A percentile compares a stretch with the other conserved stretches of the same genome.
Evolutionary conservation across 345 rosid genomes (phyloP).

Genomic region (Cochlearia excelsa): DNA sequence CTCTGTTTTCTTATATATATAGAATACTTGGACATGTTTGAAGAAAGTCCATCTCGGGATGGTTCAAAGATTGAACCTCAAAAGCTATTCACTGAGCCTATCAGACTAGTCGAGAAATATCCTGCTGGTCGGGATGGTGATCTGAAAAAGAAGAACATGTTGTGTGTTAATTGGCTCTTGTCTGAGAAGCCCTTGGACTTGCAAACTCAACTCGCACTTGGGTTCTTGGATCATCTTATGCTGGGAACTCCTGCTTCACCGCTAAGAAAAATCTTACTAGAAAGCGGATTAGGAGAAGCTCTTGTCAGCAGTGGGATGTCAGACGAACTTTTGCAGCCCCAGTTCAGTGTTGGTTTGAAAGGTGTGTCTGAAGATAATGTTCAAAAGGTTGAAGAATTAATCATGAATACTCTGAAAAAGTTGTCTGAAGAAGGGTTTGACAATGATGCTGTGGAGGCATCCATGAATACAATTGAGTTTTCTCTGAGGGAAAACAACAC

Average conservation of each 20-base stretch:
- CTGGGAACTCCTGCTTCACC: slow-evolving; percentile 98
- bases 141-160: slow-evolving; percentile 87
- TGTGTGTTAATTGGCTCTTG: slow-evolving; percentile 88
- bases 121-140: slow-evolving; percentile 83
- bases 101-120: slow-evolving; percentile 77
- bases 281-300: slow-evolving; percentile 95
- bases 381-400: slow-evolving; percentile 71
- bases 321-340: slow-evolving; percentile 96
- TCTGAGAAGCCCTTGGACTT: slow-evolving; percentile 81
- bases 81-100: slow-evolving; percentile 66
- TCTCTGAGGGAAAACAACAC: slow-evolving; percentile 96
- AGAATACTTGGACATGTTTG: slow-evolving; percentile 83
- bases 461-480: slow-evolving; percentile 97
- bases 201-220: slow-evolving; percentile 84
- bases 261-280: slow-evolving; percentile 79
- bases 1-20: slow-evolving; percentile 24
- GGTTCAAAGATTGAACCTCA: slow-evolving; percentile 62
- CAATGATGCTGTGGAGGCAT: slow-evolving; percentile 86
- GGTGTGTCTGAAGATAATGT: slow-evolving; percentile 75
- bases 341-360: slow-evolving; percentile 88
- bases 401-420: slow-evolving; percentile 65
- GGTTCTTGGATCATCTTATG: slow-evolving; percentile 92
- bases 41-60: slow-evolving; percentile 58
- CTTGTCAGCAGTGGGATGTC: slow-evolving; percentile 87
- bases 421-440: slow-evolving; percentile 92